Percentiles rank a stretch among this genome's conserved stretches.
These are phyloP conservation scores for Neonectria hederae DNA, from an alignment of 2,329 filamentous ascomycete species.

Conservation along the genomic window DNA sequence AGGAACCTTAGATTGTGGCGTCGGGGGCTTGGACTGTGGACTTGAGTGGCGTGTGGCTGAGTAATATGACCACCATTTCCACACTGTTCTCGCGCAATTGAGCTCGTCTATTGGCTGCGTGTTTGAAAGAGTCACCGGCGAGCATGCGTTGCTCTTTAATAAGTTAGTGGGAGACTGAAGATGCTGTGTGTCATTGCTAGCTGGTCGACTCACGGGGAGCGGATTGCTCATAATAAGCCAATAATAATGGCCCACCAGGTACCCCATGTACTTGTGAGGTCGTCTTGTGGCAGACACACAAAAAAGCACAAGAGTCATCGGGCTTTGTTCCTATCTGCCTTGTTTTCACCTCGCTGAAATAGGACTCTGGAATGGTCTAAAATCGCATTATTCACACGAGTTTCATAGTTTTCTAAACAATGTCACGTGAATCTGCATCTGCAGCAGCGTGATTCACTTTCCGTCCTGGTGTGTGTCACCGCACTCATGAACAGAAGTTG, in stretches of 20 bases:
- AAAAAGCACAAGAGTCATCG: background rate
- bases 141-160: background rate
- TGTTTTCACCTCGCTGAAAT: background rate
- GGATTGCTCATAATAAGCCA: background rate
- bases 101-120: background rate
- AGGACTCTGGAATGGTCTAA: too few species aligned
- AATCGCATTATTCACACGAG: background rate
- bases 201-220: background rate
- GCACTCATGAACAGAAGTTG: background rate
- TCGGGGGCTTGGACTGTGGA: background rate
- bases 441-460: background rate
- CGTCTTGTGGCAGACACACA: too few species aligned
- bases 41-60: background rate
- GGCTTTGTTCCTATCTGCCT: background rate
- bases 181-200: background rate
- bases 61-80: background rate
- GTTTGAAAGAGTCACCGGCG: background rate
- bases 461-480: too few species aligned
- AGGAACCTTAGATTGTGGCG: slow-evolving; percentile 1
- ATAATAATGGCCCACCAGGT: too few species aligned
- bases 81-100: background rate
- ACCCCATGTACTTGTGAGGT: background rate
- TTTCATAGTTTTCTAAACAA: background rate
- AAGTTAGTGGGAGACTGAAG: background rate
- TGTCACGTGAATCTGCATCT: background rate